phyloP scores from a whole-genome alignment of 176 grass and related monocot genomes.

The Rhipidocladum racemiflorum region DNA sequence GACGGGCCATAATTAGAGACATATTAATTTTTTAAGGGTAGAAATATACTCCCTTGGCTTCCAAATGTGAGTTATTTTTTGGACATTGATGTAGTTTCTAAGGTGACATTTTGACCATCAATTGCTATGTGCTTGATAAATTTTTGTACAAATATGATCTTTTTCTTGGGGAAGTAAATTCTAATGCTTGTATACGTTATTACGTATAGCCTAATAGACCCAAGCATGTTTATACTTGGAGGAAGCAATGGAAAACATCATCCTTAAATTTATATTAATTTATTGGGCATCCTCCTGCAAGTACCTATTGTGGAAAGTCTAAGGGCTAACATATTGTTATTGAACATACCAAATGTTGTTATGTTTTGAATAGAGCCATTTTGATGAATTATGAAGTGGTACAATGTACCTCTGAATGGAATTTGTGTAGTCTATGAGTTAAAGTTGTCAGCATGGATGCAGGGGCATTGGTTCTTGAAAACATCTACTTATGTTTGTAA shows the following conservation, averaged over 20 bases:
- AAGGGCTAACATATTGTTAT: neutral
- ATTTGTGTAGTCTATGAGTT: slow-evolving; percentile 10
- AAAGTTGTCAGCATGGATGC: slow-evolving; percentile 2
- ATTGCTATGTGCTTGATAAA: no score
- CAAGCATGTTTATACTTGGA: no score
- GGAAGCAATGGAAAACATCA: neutral
- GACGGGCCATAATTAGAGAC: no score
- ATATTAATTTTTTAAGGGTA: no score
- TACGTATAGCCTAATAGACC: no score
- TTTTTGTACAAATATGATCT: no score
- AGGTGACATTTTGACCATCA: no score
- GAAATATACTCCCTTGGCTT: no score
- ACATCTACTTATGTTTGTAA: slow-evolving; percentile 3
- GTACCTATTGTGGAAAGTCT: neutral
- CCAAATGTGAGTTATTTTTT: no score
- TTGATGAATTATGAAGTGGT: slow-evolving; percentile 11
- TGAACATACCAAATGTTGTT: neutral
- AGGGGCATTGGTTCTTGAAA: neutral
- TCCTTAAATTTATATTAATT: neutral
- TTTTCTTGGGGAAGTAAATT: no score
- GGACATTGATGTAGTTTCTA: no score
- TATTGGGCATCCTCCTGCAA: neutral
- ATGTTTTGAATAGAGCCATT: slow-evolving; percentile 11
- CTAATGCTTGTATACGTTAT: no score
- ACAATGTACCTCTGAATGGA: slow-evolving; percentile 9